Percentiles rank a stretch among this genome's conserved stretches.
These are phyloP conservation scores for Hypholoma fasciculare DNA, from an alignment of 768 basidiomycete species.

Conservation along the genomic window DNA sequence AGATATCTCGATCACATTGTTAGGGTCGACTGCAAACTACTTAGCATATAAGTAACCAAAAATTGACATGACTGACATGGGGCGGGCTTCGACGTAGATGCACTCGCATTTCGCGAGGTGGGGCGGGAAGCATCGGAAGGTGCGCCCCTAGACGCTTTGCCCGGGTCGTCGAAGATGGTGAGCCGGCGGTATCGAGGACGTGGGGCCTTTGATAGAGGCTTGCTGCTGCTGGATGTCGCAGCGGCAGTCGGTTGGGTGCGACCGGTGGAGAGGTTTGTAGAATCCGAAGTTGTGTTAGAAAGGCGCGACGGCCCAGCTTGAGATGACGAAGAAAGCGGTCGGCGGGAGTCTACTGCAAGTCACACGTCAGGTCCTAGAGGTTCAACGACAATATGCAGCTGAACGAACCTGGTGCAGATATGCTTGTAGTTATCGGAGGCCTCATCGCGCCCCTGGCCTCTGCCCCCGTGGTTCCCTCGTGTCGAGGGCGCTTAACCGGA, in stretches of 20 bases:
- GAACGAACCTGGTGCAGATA: neutral
- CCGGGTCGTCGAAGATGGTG: neutral
- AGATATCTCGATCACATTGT: conserved; percentile 2
- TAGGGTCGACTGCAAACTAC: neutral
- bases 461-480: neutral
- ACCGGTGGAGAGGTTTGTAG: too few relatives aligned
- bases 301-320: conserved; percentile 5
- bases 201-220: neutral
- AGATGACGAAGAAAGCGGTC: neutral
- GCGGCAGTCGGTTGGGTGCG: neutral
- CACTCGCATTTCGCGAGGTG: neutral
- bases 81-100: neutral
- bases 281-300: neutral
- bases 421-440: neutral
- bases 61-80: neutral
- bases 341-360: neutral
- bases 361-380: neutral
- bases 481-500: conserved; percentile 1
- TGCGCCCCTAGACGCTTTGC: neutral
- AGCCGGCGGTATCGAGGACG: neutral
- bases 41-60: neutral
- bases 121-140: neutral
- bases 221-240: neutral
- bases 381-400: neutral
- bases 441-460: neutral